Conservation (phyloP, 2,329 filamentous ascomycete genomes). For the Magnaporthiopsis rhizophila region DNA sequence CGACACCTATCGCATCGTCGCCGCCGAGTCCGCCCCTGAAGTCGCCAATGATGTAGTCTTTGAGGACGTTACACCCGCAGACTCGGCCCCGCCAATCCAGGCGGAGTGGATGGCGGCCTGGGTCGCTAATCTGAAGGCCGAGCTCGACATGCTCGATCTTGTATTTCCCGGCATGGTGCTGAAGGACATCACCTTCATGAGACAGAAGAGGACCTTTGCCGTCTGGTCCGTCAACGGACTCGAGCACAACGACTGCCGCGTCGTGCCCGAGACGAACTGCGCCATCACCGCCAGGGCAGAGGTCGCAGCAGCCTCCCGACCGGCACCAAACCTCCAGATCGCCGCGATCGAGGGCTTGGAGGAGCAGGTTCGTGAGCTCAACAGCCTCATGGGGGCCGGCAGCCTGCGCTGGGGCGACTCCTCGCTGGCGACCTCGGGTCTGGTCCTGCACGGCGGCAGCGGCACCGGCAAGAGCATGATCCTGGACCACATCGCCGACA, state of each 20-base stretch:
- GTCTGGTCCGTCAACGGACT: slow-evolving; percentile 47
- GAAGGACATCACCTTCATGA: slow-evolving; percentile 51
- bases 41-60: slow-evolving; percentile 52
- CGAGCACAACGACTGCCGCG: slow-evolving; percentile 34
- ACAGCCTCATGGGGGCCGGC: slow-evolving; percentile 44
- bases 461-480: slow-evolving; percentile 81
- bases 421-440: slow-evolving; percentile 37
- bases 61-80: slow-evolving; percentile 43
- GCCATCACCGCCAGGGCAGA: slow-evolving; percentile 12
- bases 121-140: slow-evolving; percentile 26
- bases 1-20: slow-evolving; percentile 52
- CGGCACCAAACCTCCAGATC: slow-evolving; percentile 32
- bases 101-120: slow-evolving; percentile 26
- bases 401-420: slow-evolving; percentile 16
- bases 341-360: slow-evolving; percentile 60
- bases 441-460: slow-evolving; percentile 71
- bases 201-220: slow-evolving; percentile 53
- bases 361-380: slow-evolving; percentile 56
- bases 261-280: slow-evolving; percentile 28
- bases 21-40: slow-evolving; percentile 39
- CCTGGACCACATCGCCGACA: slow-evolving; percentile 56
- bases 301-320: slow-evolving; percentile 10
- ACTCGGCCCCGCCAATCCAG: slow-evolving; percentile 17
- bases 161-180: slow-evolving; percentile 64
- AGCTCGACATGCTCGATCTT: slow-evolving; percentile 45